These are phyloP conservation scores for Saturnispora dispora DNA, from an alignment of 805 yeast species.

Conservation along the genomic window DNA sequence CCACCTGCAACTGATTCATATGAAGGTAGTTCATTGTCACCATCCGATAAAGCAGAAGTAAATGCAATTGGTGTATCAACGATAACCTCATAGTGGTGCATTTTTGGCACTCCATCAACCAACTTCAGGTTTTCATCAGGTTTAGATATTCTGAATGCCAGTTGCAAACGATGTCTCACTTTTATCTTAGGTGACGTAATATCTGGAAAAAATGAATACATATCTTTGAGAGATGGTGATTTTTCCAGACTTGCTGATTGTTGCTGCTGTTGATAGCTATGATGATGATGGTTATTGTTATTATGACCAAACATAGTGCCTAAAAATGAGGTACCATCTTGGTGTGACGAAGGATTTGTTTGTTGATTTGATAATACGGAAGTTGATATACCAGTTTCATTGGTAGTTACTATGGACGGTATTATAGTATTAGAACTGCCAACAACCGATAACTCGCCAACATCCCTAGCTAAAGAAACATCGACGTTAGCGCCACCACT, in stretches of 20 bases:
- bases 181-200: constrained; percentile 53
- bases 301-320: constrained; percentile 5
- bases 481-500: background rate
- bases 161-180: constrained; percentile 59
- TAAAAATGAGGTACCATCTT: constrained; percentile 4
- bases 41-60: constrained; percentile 33
- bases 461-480: background rate
- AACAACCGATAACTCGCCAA: constrained; percentile 2
- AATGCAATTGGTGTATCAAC: constrained; percentile 66
- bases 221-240: constrained; percentile 6
- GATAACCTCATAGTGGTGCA: constrained; percentile 72
- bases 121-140: constrained; percentile 37
- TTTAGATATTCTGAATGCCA: constrained; percentile 58
- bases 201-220: constrained; percentile 46
- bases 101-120: constrained; percentile 29
- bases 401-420: constrained; percentile 4
- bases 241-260: background rate
- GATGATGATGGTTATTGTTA: background rate
- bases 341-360: background rate
- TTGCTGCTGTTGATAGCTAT: background rate
- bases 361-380: constrained; percentile 3
- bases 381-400: constrained; percentile 1
- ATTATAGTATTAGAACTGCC: constrained; percentile 6
- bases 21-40: constrained; percentile 33
- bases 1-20: constrained; percentile 26